phyloP scores from a whole-genome alignment of 2,329 filamentous ascomycete species.

The Paraphaeosphaeria sporulosa region DNA sequence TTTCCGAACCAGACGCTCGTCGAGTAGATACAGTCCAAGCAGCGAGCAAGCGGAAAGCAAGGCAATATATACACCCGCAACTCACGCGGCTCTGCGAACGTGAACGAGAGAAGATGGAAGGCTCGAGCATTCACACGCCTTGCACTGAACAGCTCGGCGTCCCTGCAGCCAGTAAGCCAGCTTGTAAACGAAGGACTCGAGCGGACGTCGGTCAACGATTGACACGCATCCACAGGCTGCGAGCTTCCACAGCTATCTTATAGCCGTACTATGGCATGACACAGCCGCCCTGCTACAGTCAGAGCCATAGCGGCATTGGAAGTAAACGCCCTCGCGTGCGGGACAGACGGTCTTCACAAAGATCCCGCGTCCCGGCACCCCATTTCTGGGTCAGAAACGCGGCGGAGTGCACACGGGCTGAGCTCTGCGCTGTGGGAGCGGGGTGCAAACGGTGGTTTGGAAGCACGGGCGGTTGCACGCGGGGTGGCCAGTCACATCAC shows the following conservation, averaged over 20 bases:
- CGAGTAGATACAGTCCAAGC: background rate
- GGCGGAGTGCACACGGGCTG: background rate
- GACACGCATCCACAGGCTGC: background rate
- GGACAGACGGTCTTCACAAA: background rate
- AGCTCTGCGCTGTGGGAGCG: background rate
- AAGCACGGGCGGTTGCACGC: background rate
- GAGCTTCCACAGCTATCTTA: background rate
- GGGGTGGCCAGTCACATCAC: slow-evolving; percentile 4
- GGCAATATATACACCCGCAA: background rate
- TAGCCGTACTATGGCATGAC: no score
- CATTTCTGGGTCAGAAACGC: background rate
- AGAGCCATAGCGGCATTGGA: background rate
- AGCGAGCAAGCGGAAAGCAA: slow-evolving; percentile 5
- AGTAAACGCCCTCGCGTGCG: background rate
- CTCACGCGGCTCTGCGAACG: background rate
- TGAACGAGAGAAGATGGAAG: slow-evolving; percentile 11
- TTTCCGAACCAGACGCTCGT: background rate
- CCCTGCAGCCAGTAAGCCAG: background rate
- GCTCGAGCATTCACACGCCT: background rate
- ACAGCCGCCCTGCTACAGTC: no score
- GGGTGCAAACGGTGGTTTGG: background rate
- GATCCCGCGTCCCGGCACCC: background rate
- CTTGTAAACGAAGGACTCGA: slow-evolving; percentile 1
- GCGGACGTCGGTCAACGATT: no score
- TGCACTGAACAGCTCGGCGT: background rate